phyloP scores from a whole-genome alignment of 495 filamentous ascomycete genomes.

The Penicillium salamii region DNA sequence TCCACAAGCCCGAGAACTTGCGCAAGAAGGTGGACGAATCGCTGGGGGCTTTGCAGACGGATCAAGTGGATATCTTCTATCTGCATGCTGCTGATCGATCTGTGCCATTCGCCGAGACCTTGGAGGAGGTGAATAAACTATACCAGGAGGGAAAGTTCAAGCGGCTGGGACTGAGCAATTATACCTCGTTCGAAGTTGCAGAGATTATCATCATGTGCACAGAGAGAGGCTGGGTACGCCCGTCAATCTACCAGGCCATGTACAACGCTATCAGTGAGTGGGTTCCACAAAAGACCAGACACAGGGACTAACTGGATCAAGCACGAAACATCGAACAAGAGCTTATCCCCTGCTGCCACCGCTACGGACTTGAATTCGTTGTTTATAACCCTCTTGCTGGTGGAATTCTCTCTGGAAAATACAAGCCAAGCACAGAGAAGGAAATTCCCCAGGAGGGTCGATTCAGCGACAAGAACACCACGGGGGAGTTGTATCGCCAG shows the following conservation, averaged over 20 bases:
- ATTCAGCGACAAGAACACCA: not conserved
- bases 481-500: slow-evolving; percentile 35
- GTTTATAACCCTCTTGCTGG: slow-evolving; percentile 85
- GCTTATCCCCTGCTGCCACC: slow-evolving; percentile 69
- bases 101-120: slow-evolving; percentile 71
- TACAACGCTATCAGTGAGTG: slow-evolving; percentile 51
- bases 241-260: slow-evolving; percentile 56
- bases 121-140: slow-evolving; percentile 68
- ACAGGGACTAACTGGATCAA: slow-evolving; percentile 12
- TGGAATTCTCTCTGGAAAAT: slow-evolving; percentile 66
- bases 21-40: not conserved
- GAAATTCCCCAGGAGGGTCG: not conserved
- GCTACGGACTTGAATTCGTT: slow-evolving; percentile 83
- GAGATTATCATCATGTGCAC: slow-evolving; percentile 77
- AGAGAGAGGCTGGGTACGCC: slow-evolving; percentile 61
- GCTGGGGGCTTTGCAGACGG: not conserved
- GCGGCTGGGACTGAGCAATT: slow-evolving; percentile 74
- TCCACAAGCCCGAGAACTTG: not conserved
- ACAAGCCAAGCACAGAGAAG: not conserved
- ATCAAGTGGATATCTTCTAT: slow-evolving; percentile 46
- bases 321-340: slow-evolving; percentile 56
- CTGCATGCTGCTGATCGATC: slow-evolving; percentile 79
- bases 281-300: too few species aligned
- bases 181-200: slow-evolving; percentile 81
- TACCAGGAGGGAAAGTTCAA: slow-evolving; percentile 84